phyloP scores from a whole-genome alignment of 2,329 filamentous ascomycete species.

The Trichoderma simmonsii region DNA sequence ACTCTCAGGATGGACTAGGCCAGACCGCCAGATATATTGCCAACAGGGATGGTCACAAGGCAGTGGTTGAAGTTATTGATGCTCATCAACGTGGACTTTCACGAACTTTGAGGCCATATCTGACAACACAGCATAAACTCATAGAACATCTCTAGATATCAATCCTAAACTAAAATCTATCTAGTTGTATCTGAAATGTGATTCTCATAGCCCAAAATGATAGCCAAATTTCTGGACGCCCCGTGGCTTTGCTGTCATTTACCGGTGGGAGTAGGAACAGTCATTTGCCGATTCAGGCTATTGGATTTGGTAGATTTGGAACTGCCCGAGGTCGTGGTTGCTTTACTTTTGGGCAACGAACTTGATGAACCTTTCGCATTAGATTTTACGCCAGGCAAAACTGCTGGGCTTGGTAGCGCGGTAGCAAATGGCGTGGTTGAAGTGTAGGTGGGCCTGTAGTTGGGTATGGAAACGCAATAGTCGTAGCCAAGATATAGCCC shows the following conservation, averaged over 20 bases:
- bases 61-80: background rate
- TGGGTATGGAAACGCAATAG: background rate
- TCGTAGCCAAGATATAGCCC: background rate
- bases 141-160: background rate
- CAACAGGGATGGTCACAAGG: background rate
- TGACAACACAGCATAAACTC: background rate
- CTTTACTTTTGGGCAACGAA: background rate
- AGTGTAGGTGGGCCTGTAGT: background rate
- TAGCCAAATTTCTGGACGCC: background rate
- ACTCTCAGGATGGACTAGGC: no score
- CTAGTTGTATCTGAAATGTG: background rate
- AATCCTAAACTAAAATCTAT: background rate
- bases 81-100: background rate
- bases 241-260: background rate
- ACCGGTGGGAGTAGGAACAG: background rate
- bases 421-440: background rate
- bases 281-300: background rate
- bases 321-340: background rate
- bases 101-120: background rate
- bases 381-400: background rate
- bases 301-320: background rate
- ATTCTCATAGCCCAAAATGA: background rate
- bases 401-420: background rate
- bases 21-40: background rate
- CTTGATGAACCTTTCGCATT: background rate